A percentile compares a stretch with the other conserved stretches of the same genome.
Conservation (phyloP, 257 asterid species). For the Galeopsis tetrahit region DNA sequence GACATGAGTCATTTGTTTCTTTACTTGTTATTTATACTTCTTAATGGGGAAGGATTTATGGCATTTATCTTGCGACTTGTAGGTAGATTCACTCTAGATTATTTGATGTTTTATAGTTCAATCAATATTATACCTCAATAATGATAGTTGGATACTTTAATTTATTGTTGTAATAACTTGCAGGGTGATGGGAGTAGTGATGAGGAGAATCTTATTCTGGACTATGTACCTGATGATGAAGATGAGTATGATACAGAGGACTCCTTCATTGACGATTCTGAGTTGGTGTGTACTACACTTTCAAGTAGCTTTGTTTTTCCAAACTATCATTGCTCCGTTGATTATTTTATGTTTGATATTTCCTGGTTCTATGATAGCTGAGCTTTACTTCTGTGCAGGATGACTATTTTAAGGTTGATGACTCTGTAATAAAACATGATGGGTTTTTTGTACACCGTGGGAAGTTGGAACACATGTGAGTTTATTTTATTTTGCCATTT, state of each 20-base stretch:
- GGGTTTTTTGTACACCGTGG: slow-evolving; percentile 91
- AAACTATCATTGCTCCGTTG: background rate
- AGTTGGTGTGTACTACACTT: slow-evolving; percentile 61
- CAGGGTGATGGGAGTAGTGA: slow-evolving; percentile 81
- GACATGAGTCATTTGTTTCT: background rate
- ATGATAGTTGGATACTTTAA: slow-evolving; percentile 9
- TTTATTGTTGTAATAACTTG: slow-evolving; percentile 28
- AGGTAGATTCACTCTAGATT: background rate
- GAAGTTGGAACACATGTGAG: slow-evolving; percentile 81
- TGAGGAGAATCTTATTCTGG: slow-evolving; percentile 74
- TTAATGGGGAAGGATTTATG: slow-evolving; percentile 23
- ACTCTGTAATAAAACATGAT: slow-evolving; percentile 76
- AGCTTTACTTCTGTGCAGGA: slow-evolving; percentile 58
- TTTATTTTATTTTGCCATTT: slow-evolving; percentile 30
- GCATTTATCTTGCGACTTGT: slow-evolving; percentile 3
- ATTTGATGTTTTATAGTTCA: slow-evolving; percentile 7
- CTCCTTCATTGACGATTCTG: slow-evolving; percentile 87
- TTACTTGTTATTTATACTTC: slow-evolving; percentile 9
- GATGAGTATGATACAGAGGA: slow-evolving; percentile 89
- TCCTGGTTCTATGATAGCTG: slow-evolving; percentile 16
- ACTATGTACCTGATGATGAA: slow-evolving; percentile 76
- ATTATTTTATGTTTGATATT: slow-evolving; percentile 10
- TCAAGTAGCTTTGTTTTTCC: slow-evolving; percentile 10
- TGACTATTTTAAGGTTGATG: slow-evolving; percentile 88
- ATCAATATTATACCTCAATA: slow-evolving; percentile 9